Percentiles rank a stretch among this genome's conserved stretches.
Evolutionary conservation across 352 stramenopile species (phyloP).

Genomic region (Proteromonas lacertae): DNA sequence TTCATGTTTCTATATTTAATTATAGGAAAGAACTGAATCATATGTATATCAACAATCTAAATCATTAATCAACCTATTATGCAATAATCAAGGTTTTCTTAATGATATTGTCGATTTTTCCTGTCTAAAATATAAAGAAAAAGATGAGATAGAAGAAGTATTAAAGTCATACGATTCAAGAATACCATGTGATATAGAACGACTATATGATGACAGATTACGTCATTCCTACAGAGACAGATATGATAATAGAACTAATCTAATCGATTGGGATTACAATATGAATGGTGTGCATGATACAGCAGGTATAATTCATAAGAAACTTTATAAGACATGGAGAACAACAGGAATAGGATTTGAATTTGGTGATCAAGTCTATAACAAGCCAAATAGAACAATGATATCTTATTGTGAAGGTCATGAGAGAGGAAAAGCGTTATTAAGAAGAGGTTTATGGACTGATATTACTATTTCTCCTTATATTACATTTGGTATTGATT

Average conservation of each 20-base stretch:
- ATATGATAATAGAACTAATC: conserved; percentile 54
- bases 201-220: conserved; percentile 36
- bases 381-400: conserved; percentile 46
- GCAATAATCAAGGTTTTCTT: conserved; percentile 15
- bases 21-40: too few species aligned
- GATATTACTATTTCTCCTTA: conserved; percentile 58
- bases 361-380: conserved; percentile 61
- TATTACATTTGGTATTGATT: conserved; percentile 43
- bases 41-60: too few species aligned
- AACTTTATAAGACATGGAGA: conserved; percentile 52
- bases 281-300: conserved; percentile 9
- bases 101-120: conserved; percentile 9
- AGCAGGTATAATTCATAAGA: conserved; percentile 55
- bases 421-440: conserved; percentile 7
- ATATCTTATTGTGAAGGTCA: conserved; percentile 30
- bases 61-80: too few species aligned
- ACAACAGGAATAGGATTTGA: conserved; percentile 61
- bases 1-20: too few species aligned
- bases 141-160: conserved; percentile 39
- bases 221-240: conserved; percentile 50
- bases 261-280: conserved; percentile 72
- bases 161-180: conserved; percentile 33
- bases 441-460: conserved; percentile 33
- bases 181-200: conserved; percentile 29
- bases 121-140: conserved; percentile 41